Evolutionary conservation across 495 filamentous ascomycete genomes (phyloP), one percentile per base, ranked within the genome.

Genomic region (Penicillium atrosanguineum): DNA sequence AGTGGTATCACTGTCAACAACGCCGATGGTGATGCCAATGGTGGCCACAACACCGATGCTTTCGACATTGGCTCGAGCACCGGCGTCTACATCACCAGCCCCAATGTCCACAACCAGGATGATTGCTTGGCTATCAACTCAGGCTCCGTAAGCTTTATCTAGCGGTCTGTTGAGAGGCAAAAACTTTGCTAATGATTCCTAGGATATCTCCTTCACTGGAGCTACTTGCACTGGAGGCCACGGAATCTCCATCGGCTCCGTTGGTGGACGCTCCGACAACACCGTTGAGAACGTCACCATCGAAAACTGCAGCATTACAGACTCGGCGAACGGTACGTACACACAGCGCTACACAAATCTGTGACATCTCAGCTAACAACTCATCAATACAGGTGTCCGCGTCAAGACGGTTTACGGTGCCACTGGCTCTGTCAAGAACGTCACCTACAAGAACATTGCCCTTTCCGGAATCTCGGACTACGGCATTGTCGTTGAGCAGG

Each of bases 201-300:
- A 68, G 69, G 69, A 75, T 48, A 79, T 82, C 52, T 71, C 65
- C 7, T 79, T 83, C 64, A 70, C 65, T 4, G 67, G 69, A 6
- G 76, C 46, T 15, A 21, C 21, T 15, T 49, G 46, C 46, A 28
- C 23, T 49, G 46, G 46, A 12, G 46, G 46, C 4, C 46, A 87
- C 64, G 84, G 84, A 16, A 68, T 87, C 14, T 84, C 80, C 48
- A 87, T 89, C 54, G 85, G 86, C n/a, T 85, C 80, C 19, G 80
- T 89, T 19, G 85, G 85, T 34, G 82, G 81, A 6, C 79, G 83
- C n/a, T 59, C 53, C 37, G 68, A 84, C 65, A 88, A 87, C 76
- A 77, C 58, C 25, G 85, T 87, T 52, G 53, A 68, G 19, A 78
- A 72, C 54, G 80, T 87, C 25, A 74, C 70, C 44, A 79, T 87